Evolutionary conservation across 2,329 filamentous ascomycete species (phyloP).

Genomic region (Diplodia corticola): DNA sequence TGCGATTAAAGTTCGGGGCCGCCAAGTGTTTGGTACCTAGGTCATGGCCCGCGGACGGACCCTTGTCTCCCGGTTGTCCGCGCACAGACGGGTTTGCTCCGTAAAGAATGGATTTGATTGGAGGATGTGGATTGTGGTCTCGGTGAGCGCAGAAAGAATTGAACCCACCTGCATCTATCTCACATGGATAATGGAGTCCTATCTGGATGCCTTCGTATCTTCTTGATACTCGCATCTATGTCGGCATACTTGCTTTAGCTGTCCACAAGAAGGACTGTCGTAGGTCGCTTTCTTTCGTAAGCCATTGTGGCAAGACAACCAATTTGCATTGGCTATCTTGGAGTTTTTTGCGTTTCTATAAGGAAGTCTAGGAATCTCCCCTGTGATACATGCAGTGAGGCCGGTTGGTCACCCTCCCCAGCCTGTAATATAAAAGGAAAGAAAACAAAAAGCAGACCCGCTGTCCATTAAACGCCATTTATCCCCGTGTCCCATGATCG

Average conservation of each 20-base stretch:
- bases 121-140: background rate
- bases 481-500: background rate
- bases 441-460: background rate
- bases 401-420: background rate
- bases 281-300: too few relatives aligned
- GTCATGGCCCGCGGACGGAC: background rate
- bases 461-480: background rate
- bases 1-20: constrained; percentile 2
- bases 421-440: background rate
- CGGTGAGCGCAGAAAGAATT: too few relatives aligned
- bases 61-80: background rate
- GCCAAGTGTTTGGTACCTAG: constrained; percentile 4
- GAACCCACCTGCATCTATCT: too few relatives aligned
- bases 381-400: background rate
- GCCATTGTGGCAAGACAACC: background rate
- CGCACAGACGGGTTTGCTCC: background rate
- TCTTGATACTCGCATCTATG: too few relatives aligned
- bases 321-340: background rate
- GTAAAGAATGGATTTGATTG: background rate
- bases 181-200: too few relatives aligned
- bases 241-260: too few relatives aligned
- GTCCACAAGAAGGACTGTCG: too few relatives aligned
- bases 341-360: background rate
- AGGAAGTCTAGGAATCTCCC: background rate
- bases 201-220: too few relatives aligned